These are phyloP conservation scores for Krasilnikovozyma curviuscula DNA, from an alignment of 768 basidiomycete genomes.

Conservation along the genomic window DNA sequence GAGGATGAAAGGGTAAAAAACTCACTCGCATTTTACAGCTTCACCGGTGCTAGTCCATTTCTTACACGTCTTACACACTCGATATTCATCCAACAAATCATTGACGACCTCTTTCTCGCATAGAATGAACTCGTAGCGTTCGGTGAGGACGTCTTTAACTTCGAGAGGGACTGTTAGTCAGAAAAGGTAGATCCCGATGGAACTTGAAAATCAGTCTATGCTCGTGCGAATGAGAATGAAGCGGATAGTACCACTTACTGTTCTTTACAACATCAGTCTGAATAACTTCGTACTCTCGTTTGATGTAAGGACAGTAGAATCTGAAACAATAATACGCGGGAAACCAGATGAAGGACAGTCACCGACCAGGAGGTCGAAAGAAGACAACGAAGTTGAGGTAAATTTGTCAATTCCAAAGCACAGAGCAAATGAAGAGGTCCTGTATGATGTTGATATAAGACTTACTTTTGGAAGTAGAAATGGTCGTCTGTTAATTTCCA, in stretches of 20 bases:
- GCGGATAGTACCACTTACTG: conserved; percentile 25
- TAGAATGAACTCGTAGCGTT: conserved; percentile 83
- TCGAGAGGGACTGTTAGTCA: conserved; percentile 47
- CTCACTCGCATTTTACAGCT: conserved; percentile 17
- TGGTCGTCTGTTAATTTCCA: conserved; percentile 90
- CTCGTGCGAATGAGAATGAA: conserved; percentile 10
- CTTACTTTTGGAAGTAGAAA: conserved; percentile 98
- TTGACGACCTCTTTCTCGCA: conserved; percentile 84
- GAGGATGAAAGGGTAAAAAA: background rate
- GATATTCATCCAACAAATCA: conserved; percentile 67
- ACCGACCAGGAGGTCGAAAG: too few relatives aligned
- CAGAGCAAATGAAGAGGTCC: too few relatives aligned
- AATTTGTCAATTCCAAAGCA: too few relatives aligned
- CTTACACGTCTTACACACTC: conserved; percentile 66
- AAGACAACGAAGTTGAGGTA: too few relatives aligned
- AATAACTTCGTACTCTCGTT: conserved; percentile 93
- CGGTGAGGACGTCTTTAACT: conserved; percentile 53
- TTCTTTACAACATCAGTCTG: conserved; percentile 70
- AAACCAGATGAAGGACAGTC: too few relatives aligned
- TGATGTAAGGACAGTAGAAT: too few relatives aligned
- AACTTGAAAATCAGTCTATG: background rate
- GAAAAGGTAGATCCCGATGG: background rate
- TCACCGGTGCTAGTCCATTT: conserved; percentile 76
- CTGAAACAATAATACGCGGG: too few relatives aligned
- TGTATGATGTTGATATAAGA: too few relatives aligned